phyloP scores from a whole-genome alignment of 108 stramenopile species.

The Nannochloropsis salina region DNA sequence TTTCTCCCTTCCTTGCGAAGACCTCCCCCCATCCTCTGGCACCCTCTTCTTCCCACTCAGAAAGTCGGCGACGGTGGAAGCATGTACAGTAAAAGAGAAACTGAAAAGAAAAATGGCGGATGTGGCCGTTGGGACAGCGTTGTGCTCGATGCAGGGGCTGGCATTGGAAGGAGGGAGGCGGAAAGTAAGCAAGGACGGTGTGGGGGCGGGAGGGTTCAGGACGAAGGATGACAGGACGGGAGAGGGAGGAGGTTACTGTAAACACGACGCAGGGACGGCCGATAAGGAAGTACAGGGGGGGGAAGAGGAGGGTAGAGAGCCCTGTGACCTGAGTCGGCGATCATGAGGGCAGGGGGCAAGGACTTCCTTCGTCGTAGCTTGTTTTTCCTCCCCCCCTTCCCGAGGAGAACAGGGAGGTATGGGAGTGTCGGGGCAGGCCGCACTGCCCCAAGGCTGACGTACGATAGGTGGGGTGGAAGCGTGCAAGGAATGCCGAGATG shows the following conservation, averaged over 20 bases:
- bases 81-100: neutral
- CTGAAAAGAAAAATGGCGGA: constrained; percentile 17
- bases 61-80: neutral
- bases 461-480: no score
- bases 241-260: neutral
- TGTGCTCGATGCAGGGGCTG: neutral
- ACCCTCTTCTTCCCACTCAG: neutral
- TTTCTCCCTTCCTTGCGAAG: neutral
- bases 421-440: no score
- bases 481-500: no score
- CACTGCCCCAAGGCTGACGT: no score
- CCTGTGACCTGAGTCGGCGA: no score
- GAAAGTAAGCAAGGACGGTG: neutral
- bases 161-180: neutral
- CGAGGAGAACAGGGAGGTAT: no score
- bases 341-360: no score
- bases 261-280: no score
- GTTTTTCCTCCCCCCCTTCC: no score
- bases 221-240: neutral
- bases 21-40: neutral
- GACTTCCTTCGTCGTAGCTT: no score
- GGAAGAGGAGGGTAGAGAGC: no score
- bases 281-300: no score
- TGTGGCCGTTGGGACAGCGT: neutral
- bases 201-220: neutral